Conservation (phyloP, 129 eudicot genomes). For the Ambrosia artemisiifolia region DNA sequence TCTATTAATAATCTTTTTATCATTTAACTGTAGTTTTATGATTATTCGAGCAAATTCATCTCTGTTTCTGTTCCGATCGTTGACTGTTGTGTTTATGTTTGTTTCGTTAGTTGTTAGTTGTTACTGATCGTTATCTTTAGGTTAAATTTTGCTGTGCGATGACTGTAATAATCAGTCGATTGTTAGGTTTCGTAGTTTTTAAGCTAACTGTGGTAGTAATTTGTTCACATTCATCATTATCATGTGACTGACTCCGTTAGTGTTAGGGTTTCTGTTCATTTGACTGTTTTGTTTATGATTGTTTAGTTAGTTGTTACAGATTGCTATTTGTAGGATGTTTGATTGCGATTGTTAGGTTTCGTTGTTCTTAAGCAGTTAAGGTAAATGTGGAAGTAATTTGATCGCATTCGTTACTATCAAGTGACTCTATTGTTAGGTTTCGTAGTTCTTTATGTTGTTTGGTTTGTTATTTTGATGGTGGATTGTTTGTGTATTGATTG, state of each 20-base stretch:
- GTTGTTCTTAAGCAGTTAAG: too few relatives aligned
- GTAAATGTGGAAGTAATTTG: too few relatives aligned
- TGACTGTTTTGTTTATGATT: too few relatives aligned
- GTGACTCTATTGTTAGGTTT: too few relatives aligned
- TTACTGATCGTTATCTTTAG: not conserved
- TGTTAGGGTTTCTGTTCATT: slow-evolving; percentile 8
- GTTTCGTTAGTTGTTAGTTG: not conserved
- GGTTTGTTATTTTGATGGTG: not conserved
- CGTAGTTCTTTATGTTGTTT: not conserved
- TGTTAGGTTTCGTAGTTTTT: slow-evolving; percentile 23
- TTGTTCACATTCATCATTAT: slow-evolving; percentile 29
- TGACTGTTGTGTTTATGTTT: not conserved
- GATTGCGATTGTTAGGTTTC: too few relatives aligned
- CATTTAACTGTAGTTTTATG: not conserved
- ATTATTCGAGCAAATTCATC: not conserved
- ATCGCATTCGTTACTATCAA: too few relatives aligned
- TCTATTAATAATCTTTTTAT: not conserved
- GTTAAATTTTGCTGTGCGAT: slow-evolving; percentile 7
- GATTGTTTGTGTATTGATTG: slow-evolving; percentile 3
- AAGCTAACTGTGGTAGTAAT: slow-evolving; percentile 26
- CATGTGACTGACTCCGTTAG: slow-evolving; percentile 26
- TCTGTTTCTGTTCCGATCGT: slow-evolving; percentile 2
- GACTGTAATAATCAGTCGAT: slow-evolving; percentile 6
- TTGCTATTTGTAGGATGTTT: too few relatives aligned
- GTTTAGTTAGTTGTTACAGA: too few relatives aligned